Conservation (phyloP, 163 green algal species). For the Scenedesmus sp. region DNA sequence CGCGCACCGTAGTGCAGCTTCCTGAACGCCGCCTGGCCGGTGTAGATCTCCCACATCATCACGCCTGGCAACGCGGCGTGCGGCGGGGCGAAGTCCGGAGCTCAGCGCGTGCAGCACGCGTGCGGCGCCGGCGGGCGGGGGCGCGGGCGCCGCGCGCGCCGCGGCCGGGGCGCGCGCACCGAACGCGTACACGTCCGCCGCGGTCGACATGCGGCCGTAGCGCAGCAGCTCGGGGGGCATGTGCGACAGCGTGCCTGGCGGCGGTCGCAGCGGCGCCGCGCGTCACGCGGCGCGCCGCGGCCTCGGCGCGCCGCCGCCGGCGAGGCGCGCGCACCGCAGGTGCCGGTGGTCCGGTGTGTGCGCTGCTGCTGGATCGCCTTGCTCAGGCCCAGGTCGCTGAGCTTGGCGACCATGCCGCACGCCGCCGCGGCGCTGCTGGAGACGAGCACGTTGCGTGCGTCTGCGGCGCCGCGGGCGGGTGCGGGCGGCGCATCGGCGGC, state of each 20-base stretch:
- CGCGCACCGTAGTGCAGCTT: conserved; percentile 28
- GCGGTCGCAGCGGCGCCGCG: too few relatives aligned
- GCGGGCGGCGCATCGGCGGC: too few relatives aligned
- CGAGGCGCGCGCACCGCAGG: too few relatives aligned
- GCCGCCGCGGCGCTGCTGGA: background rate
- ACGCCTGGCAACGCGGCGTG: too few relatives aligned
- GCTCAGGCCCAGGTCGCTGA: conserved; percentile 18
- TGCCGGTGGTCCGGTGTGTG: conserved; percentile 37
- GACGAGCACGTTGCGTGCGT: conserved; percentile 37
- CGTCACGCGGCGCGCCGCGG: too few relatives aligned
- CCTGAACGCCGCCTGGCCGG: conserved; percentile 24
- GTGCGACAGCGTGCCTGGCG: conserved; percentile 20
- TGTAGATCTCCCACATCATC: conserved; percentile 43
- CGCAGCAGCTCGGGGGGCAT: conserved; percentile 36
- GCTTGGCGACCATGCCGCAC: conserved; percentile 26
- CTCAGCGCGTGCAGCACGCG: background rate
- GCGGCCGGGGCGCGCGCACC: background rate
- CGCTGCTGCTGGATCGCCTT: conserved; percentile 10
- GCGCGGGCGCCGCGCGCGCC: too few relatives aligned
- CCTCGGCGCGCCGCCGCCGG: too few relatives aligned
- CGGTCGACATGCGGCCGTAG: conserved; percentile 18
- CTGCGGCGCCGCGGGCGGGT: background rate
- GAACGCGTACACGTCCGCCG: conserved; percentile 33
- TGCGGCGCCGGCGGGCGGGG: too few relatives aligned
- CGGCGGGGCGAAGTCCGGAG: too few relatives aligned